Percentiles rank a stretch among this genome's conserved stretches.
These are phyloP conservation scores for Corynespora cassiicola DNA, from an alignment of 2,329 filamentous ascomycete species.

Conservation along the genomic window DNA sequence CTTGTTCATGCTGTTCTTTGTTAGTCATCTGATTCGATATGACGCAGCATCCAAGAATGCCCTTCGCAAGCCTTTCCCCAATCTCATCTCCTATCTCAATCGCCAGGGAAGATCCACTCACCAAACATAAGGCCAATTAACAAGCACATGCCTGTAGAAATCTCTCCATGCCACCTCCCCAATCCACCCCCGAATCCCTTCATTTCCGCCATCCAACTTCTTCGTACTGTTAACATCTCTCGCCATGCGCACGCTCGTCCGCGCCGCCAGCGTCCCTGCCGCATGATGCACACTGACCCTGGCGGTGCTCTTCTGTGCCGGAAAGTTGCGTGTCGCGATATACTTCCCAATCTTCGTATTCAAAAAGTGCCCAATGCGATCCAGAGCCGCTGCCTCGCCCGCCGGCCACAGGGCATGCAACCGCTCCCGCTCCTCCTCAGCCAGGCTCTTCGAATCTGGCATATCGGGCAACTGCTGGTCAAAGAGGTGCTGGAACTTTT, in stretches of 20 bases:
- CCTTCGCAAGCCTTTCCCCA: too few relatives aligned
- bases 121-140: slow-evolving; percentile 84
- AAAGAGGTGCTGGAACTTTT: slow-evolving; percentile 54
- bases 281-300: slow-evolving; percentile 54
- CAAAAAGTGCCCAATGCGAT: slow-evolving; percentile 49
- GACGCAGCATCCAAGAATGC: too few relatives aligned
- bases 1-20: slow-evolving; percentile 67
- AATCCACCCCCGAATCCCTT: slow-evolving; percentile 55
- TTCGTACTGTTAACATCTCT: slow-evolving; percentile 53
- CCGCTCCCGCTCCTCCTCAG: slow-evolving; percentile 44
- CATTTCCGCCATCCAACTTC: slow-evolving; percentile 58
- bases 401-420: slow-evolving; percentile 53
- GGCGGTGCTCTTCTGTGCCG: slow-evolving; percentile 48
- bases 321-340: slow-evolving; percentile 50
- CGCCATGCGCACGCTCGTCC: slow-evolving; percentile 59
- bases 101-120: too few relatives aligned
- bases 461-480: slow-evolving; percentile 46
- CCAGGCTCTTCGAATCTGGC: slow-evolving; percentile 68
- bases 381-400: slow-evolving; percentile 52
- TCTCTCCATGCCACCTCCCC: slow-evolving; percentile 61
- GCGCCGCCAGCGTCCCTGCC: slow-evolving; percentile 52
- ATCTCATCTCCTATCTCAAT: too few relatives aligned
- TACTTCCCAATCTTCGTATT: slow-evolving; percentile 54
- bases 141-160: slow-evolving; percentile 69
- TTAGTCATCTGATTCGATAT: slow-evolving; percentile 19